A percentile compares a stretch with the other conserved stretches of the same genome.
phyloP scores from a whole-genome alignment of 176 grass and related monocot genomes.

The Cymbopogon citratus region DNA sequence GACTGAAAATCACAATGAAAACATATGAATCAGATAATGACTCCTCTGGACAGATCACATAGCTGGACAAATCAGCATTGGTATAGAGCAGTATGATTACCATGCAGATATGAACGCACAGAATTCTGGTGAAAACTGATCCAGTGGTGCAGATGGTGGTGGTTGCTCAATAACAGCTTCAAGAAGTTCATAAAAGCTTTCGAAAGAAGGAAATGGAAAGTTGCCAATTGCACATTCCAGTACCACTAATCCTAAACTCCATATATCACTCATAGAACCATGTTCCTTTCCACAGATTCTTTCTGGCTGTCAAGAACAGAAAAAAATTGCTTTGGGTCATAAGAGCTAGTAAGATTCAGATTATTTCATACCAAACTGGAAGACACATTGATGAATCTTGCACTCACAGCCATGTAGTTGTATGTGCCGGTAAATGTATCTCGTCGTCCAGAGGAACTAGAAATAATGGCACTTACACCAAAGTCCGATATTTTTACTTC shows the following conservation, averaged over 20 bases:
- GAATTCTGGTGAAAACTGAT: conserved; percentile 73
- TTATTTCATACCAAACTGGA: neutral
- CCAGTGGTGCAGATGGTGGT: conserved; percentile 52
- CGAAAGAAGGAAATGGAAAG: conserved; percentile 70
- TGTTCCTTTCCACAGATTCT: conserved; percentile 74
- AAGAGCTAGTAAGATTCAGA: neutral
- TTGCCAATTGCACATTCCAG: conserved; percentile 82
- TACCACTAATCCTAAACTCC: conserved; percentile 81
- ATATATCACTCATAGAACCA: conserved; percentile 86
- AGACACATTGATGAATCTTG: neutral
- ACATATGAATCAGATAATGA: neutral
- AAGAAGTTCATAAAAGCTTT: conserved; percentile 85
- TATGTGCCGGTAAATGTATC: conserved; percentile 83
- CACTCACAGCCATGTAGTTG: conserved; percentile 90
- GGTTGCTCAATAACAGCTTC: conserved; percentile 70
- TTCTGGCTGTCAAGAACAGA: conserved; percentile 64
- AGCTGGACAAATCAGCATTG: neutral
- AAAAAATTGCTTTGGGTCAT: neutral
- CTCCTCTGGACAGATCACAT: neutral
- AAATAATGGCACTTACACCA: conserved; percentile 86
- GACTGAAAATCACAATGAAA: conserved; percentile 43
- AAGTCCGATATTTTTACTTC: conserved; percentile 98
- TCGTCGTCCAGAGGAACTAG: conserved; percentile 65
- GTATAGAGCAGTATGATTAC: conserved; percentile 33
- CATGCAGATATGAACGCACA: conserved; percentile 85